phyloP scores from a whole-genome alignment of 345 rosid species.

The Pistacia atlantica region DNA sequence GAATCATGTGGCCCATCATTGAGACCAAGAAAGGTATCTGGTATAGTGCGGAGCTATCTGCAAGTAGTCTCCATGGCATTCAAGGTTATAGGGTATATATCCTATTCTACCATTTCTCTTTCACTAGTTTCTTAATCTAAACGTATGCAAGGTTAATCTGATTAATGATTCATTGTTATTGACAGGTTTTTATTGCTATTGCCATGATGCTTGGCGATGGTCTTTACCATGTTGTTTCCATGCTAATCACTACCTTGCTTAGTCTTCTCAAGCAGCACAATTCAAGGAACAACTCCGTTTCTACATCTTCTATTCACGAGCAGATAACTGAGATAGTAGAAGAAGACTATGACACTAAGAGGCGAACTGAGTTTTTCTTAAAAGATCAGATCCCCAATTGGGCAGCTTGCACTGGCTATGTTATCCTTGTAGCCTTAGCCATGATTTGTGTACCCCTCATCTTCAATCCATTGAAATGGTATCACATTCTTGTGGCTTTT shows the following conservation, averaged over 20 bases:
- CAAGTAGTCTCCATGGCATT: constrained; percentile 70
- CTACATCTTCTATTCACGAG: background rate
- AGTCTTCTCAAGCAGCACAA: constrained; percentile 32
- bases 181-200: constrained; percentile 74
- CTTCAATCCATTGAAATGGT: constrained; percentile 75
- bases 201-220: constrained; percentile 95
- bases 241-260: constrained; percentile 48
- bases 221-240: constrained; percentile 59
- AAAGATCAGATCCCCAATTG: constrained; percentile 71
- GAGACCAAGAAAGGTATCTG: constrained; percentile 68
- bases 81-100: constrained; percentile 70
- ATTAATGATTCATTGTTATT: too few relatives aligned
- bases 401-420: constrained; percentile 59
- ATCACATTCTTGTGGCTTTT: constrained; percentile 69
- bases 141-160: too few relatives aligned
- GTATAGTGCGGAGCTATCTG: constrained; percentile 50
- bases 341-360: constrained; percentile 41
- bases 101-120: background rate
- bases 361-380: constrained; percentile 59
- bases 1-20: constrained; percentile 82
- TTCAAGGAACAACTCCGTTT: background rate
- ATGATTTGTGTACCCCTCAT: constrained; percentile 59
- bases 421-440: constrained; percentile 53
- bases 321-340: background rate
- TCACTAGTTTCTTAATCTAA: background rate